A percentile compares a stretch with the other conserved stretches of the same genome.
Evolutionary conservation across 2,329 filamentous ascomycete genomes (phyloP).

Genomic region (Orbilia quercus): DNA sequence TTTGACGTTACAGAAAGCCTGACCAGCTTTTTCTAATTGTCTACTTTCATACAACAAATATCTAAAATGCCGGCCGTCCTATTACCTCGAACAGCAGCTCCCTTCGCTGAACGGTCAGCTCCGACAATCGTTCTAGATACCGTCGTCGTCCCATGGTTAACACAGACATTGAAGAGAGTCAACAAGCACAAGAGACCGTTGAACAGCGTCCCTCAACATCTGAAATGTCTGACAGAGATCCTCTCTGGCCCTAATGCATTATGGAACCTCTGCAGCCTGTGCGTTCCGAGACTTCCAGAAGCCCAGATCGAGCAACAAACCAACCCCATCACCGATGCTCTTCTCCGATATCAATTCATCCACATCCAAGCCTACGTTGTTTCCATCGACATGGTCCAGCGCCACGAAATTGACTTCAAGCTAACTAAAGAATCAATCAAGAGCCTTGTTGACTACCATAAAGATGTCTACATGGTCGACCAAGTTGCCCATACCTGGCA

Average conservation of each 20-base stretch:
- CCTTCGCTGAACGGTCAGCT: conserved; percentile 91
- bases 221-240: conserved; percentile 92
- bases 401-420: conserved; percentile 98
- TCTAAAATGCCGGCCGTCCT: conserved; percentile 87
- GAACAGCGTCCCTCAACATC: conserved; percentile 96
- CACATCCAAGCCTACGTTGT: conserved; percentile 98
- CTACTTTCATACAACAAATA: conserved; percentile 50
- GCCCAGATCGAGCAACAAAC: conserved; percentile 85
- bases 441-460: conserved; percentile 91
- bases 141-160: conserved; percentile 96
- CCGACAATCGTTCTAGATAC: conserved; percentile 93
- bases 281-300: conserved; percentile 55
- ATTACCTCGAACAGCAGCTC: conserved; percentile 92
- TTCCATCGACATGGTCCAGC: conserved; percentile 97
- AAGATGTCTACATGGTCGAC: conserved; percentile 92
- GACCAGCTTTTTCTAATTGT: conserved; percentile 52
- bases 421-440: conserved; percentile 95
- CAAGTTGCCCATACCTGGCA: conserved; percentile 88
- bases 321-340: conserved; percentile 83
- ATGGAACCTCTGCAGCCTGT: conserved; percentile 76
- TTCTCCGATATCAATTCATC: conserved; percentile 92
- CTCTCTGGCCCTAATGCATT: conserved; percentile 81
- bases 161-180: conserved; percentile 93
- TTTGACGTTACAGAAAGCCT: conserved; percentile 46
- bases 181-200: conserved; percentile 96